phyloP scores from a whole-genome alignment of 73 alveolate species.

The Paramecium caudatum region DNA sequence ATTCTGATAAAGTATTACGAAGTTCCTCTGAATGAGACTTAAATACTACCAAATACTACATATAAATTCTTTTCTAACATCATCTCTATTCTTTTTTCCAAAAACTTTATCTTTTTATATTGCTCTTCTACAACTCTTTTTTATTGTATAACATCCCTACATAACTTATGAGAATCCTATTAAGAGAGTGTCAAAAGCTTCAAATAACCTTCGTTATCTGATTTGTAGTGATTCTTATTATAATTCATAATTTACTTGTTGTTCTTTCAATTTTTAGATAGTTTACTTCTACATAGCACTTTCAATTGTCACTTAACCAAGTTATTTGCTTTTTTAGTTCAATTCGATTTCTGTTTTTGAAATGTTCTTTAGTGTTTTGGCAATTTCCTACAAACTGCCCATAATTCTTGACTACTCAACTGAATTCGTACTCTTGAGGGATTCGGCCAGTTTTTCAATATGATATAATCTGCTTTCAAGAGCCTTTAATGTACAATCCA shows the following conservation, averaged over 20 bases:
- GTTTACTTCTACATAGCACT: not conserved
- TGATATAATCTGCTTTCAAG: conserved; percentile 38
- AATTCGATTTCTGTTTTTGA: conserved; percentile 63
- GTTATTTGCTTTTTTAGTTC: conserved; percentile 11
- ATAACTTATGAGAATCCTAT: conserved; percentile 19
- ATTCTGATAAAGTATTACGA: conserved; percentile 39
- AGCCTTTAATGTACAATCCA: conserved; percentile 44
- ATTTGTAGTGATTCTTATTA: conserved; percentile 1
- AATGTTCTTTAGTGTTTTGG: conserved; percentile 14
- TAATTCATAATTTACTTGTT: not conserved
- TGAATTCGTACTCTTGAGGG: not conserved
- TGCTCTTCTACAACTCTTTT: conserved; percentile 32
- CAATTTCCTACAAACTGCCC: conserved; percentile 4
- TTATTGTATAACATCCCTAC: conserved; percentile 4
- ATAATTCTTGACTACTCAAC: conserved; percentile 7
- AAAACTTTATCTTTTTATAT: conserved; percentile 13
- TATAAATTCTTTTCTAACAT: conserved; percentile 50
- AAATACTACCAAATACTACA: not conserved
- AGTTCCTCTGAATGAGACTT: conserved; percentile 18
- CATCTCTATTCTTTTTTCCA: conserved; percentile 66
- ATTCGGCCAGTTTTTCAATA: conserved; percentile 25
- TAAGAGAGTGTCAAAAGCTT: conserved; percentile 3
- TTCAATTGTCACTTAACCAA: conserved; percentile 24
- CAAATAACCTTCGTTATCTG: not conserved
- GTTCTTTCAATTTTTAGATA: conserved; percentile 29